Base-by-base conservation (phyloP, 768 basidiomycete species). In the Mycena haematopus region DNA sequence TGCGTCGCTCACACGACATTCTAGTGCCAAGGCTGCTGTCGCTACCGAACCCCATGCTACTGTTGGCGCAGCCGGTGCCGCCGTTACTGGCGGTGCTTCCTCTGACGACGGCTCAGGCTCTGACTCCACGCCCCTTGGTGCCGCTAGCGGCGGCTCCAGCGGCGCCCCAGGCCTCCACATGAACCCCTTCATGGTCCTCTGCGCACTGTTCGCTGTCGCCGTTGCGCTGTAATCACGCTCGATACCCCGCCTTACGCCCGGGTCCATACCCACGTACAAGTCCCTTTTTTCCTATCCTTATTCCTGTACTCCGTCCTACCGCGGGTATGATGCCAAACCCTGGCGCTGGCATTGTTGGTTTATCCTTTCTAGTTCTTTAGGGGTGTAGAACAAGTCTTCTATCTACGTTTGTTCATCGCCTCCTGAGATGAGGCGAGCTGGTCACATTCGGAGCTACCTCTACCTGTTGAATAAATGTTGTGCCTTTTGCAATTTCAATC, bases 121-220 rank as follows among this genome's bases (percentile, higher is more conserved):
- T n/a, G n/a, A n/a, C n/a, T n/a, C n/a, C 52, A 21, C 68, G 9
- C 77, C 82, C 47, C 73, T 82, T 36, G 84, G 82, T 52, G 82
- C 81, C 44, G 78, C 79, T 53, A 80, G 82, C 58, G 79, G 81
- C 57, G 80, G 81, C 58, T 80, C 73, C 59, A 81, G 81, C 57
- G 81, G 73, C 57, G 75, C 75, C 53, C 69, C 76, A 19, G 66
- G 71, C 33, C 79, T 74, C 69, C 79, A 77, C 68, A 72, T 76
- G 67, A 79, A 74, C 38, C 79, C 83, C 62, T 66, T 79, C 68
- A 70, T 83, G 68, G 73, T 75, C 52, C 67, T 84, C 63, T 72
- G 77, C 66, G 79, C 78, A 35, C 58, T 82, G 63, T 74, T 74
- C 33, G 82, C 78, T 49, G 72, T 75, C 60, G 70, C 67, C 10